Evolutionary conservation across 257 asterid species (phyloP).

Genomic region (Avicennia marina): DNA sequence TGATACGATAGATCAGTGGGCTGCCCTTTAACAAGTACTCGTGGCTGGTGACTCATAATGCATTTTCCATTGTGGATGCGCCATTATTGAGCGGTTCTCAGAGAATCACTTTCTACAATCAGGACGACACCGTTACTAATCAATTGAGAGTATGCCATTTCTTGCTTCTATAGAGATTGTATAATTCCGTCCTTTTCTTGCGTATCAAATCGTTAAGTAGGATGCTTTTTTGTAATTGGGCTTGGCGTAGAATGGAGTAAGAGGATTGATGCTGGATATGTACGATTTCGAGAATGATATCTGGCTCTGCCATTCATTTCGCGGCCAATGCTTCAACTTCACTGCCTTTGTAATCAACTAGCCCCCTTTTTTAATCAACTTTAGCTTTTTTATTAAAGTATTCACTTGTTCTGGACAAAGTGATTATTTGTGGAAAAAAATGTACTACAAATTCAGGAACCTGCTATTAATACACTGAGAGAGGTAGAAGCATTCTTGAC

Average conservation of each 20-base stretch:
- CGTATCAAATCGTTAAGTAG: neutral
- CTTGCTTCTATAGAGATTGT: neutral
- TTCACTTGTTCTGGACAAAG: conserved; percentile 4
- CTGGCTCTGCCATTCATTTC: conserved; percentile 97
- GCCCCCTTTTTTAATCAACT: conserved; percentile 3
- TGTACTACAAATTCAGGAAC: conserved; percentile 39
- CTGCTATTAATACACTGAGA: conserved; percentile 66
- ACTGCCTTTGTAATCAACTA: conserved; percentile 74
- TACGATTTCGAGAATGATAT: conserved; percentile 90
- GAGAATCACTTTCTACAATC: conserved; percentile 88
- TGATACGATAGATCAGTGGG: conserved; percentile 52
- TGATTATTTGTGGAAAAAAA: neutral
- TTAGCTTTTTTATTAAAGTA: neutral
- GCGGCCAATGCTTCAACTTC: conserved; percentile 92
- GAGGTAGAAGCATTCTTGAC: conserved; percentile 95
- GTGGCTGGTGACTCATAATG: conserved; percentile 92
- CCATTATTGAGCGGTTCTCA: conserved; percentile 70
- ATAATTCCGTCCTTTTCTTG: too few relatives aligned
- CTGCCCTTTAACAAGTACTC: conserved; percentile 93
- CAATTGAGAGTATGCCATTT: conserved; percentile 61
- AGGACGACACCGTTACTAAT: conserved; percentile 88
- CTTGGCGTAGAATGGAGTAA: conserved; percentile 80
- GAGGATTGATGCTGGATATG: conserved; percentile 99
- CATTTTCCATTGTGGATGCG: conserved; percentile 88
- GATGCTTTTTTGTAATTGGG: conserved; percentile 3